phyloP scores from a whole-genome alignment of 2,329 filamentous ascomycete species.

The Grosmannia clavigera region DNA sequence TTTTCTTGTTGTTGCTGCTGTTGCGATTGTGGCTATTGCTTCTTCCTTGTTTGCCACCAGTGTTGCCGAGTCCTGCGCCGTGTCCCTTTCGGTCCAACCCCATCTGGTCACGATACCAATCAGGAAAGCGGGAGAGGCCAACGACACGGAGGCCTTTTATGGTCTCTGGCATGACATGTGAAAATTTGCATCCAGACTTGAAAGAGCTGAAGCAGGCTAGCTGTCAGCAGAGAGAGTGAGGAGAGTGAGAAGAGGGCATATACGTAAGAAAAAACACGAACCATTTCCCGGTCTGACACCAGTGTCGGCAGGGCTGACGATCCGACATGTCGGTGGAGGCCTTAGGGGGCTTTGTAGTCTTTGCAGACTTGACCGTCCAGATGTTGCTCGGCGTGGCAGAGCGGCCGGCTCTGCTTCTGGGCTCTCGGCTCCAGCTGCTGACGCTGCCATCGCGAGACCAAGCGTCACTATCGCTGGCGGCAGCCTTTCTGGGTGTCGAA shows the following conservation, averaged over 20 bases:
- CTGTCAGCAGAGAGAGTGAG: not conserved
- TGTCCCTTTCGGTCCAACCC: not conserved
- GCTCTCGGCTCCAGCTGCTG: not conserved
- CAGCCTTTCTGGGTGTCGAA: not conserved
- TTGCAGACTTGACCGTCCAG: not conserved
- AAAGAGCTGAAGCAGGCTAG: constrained; percentile 22
- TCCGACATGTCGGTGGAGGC: not conserved
- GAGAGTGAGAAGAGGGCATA: not conserved
- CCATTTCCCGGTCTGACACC: constrained; percentile 34
- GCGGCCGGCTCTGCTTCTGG: not conserved
- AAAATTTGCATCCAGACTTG: constrained; percentile 28
- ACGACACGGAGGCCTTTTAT: constrained; percentile 26
- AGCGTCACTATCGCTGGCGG: not conserved
- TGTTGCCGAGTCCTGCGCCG: no score
- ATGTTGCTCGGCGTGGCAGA: not conserved
- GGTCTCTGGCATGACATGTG: constrained; percentile 35
- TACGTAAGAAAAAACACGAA: not conserved
- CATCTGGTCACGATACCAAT: constrained; percentile 23
- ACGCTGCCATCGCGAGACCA: not conserved
- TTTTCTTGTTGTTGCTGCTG: not conserved
- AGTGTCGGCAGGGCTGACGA: constrained; percentile 27
- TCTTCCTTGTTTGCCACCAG: not conserved
- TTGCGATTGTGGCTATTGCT: not conserved
- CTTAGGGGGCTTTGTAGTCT: not conserved
- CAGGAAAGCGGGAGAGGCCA: constrained; percentile 28